Percentiles rank a stretch among this genome's conserved stretches.
Evolutionary conservation across 2,329 filamentous ascomycete species (phyloP).

Genomic region (Hirsutella thompsonii): DNA sequence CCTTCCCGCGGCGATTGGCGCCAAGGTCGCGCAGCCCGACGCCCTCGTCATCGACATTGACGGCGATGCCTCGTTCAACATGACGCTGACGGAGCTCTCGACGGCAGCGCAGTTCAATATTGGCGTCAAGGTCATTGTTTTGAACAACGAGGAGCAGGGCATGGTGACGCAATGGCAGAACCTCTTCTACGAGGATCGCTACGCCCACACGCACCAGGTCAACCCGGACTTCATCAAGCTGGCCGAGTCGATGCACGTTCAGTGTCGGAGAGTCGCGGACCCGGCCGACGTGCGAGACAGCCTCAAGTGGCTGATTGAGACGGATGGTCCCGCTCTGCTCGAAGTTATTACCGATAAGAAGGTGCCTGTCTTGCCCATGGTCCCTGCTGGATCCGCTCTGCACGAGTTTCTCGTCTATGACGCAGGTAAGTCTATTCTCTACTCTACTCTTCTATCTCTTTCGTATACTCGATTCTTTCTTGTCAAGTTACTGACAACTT

Average conservation of each 20-base stretch:
- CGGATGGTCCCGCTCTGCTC: constrained; percentile 81
- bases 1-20: constrained; percentile 86
- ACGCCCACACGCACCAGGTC: constrained; percentile 79
- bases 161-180: constrained; percentile 99
- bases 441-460: no score
- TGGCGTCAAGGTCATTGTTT: constrained; percentile 82
- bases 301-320: constrained; percentile 79
- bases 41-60: constrained; percentile 91
- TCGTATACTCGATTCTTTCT: no score
- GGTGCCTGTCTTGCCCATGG: constrained; percentile 95
- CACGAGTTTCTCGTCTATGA: constrained; percentile 66
- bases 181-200: constrained; percentile 92
- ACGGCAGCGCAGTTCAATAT: constrained; percentile 95
- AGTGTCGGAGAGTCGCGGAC: constrained; percentile 57
- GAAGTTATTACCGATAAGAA: constrained; percentile 88
- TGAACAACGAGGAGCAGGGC: constrained; percentile 96
- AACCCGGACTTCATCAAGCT: constrained; percentile 96
- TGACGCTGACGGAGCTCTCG: constrained; percentile 92
- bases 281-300: constrained; percentile 65
- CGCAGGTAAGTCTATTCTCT: constrained; percentile 16
- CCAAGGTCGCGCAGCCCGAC: constrained; percentile 69
- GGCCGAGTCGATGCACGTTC: constrained; percentile 79
- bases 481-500: constrained; percentile 19
- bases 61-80: constrained; percentile 96
- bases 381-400: constrained; percentile 72